Evolutionary conservation across 306 rosid genomes (phyloP), one percentile per base, ranked within the genome.

Genomic region (Abrus precatorius): DNA sequence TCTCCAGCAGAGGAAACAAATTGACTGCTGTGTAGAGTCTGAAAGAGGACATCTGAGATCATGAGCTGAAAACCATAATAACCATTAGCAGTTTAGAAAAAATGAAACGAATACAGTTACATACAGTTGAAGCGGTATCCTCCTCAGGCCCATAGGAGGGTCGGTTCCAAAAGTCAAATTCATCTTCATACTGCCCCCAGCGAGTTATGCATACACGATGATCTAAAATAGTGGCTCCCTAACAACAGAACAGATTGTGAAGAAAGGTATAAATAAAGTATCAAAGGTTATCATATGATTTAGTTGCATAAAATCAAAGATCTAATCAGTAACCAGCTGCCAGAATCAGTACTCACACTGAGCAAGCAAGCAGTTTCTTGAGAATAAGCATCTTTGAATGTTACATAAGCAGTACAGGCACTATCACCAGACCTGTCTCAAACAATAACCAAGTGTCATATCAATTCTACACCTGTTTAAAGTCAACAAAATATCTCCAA

Each of bases 201-300:
- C 88, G 94, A 7, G 94, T 87, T 81, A 94, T 92, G 90, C 92
- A 94, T 14, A 94, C 97, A 27, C 89, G 92, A 76, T 94, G 94
- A 78, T 94, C 98, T 48, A 91, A 80, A 80, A 94, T 92, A 64
- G 97, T 86, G 60, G 98, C 98, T 61, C 96, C 98, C 98, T 94
- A 84, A 68, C 60, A 84, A 68, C 60, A 84, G 6, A 82, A 49
- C 52, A 86, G 62, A 67, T 59, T 56, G 29, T 28, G 43, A 77
- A 57, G 57, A 48, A 67, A 60, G 61, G 55, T 32, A 60, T n/a
- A 8, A 82, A 74, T 57, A 47, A 75, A 36, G 6, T 14, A 52
- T 41, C 53, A 69, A 52, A 1, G 40, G 36, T 9, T 48, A 56
- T 47, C 64, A 57, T 49, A 7, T 30, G 56, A 30, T 70, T 36